Base-by-base conservation (phyloP, 345 rosid species). In the Rhizophora mangle region DNA sequence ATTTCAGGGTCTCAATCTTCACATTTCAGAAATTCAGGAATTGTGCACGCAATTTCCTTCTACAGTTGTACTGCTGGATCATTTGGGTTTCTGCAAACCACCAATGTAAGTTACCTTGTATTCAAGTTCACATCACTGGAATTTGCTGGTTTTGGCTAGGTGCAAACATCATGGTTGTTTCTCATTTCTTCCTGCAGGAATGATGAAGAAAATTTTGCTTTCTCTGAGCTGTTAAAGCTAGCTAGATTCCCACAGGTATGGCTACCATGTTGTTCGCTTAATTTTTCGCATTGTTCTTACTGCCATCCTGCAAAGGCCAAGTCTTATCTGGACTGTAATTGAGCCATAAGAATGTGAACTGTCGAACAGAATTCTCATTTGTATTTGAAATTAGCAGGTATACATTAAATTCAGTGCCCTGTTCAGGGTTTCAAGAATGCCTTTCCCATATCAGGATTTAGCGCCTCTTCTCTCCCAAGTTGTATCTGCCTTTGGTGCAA, bases 21-120 rank as follows among this genome's bases (percentile, higher is more conserved):
- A 91, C 74, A 80, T 89, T 70, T 71, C 84, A 39, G 98, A 94
- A 71, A 89, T 94, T 53, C 85, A 85, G 82, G 90, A 87, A 68
- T 79, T 94, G 43, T 94, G 97, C 82, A 72, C 81, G 0, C 90
- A 91, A 76, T 94, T 82, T 76, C 96, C 96, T 72, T 81, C 87
- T 30, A 94, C 98, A 6, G 65, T 31, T 58, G 95, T 86, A 47
- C 65, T 94, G 66, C 85, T 94, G 29, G 97, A 94, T 84, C 96
- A 94, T 73, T 78, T 93, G 58, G 95, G 89, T 81, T 94, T 94
- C 81, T 91, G 97, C 92, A 91, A 80, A 82, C 90, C 88, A 32
- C 92, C 90, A 70, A 68, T n/a, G 91, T 91, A 67, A 85, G 91
- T 51, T 63, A 53, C 29, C 52, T 70, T 68, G 26, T 60, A 47